Evolutionary conservation across 2,329 filamentous ascomycete genomes (phyloP), one percentile per base, ranked within the genome.

Genomic region (Nothophaeocryptopus gaeumannii): DNA sequence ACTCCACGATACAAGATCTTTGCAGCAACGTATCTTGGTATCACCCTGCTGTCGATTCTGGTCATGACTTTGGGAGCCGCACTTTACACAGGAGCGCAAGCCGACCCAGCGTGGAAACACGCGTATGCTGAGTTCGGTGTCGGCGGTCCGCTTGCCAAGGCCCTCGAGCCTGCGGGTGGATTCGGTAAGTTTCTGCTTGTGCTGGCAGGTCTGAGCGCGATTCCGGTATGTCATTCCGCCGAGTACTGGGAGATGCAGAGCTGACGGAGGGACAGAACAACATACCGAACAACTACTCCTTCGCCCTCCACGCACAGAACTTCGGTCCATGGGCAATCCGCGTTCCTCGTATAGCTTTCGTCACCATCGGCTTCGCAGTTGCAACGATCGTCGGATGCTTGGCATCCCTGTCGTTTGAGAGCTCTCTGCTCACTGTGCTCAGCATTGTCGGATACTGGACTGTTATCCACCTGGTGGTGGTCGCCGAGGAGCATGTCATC

Each of bases 251-350:
- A 34, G n/a, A 14, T 33, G n/a, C 9, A n/a, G 15, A 16, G 35
- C 47, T 45, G 34, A 50, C 37, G 12, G 10, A 2, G 15, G 13
- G 5, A 20, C 39, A 52, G 46, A 51, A 54, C 45, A 54, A 54
- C 35, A 51, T 54, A 12, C 44, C 52, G 11, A 54, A 51, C 44
- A 51, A 51, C 39, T 54, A 54, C 35, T 41, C 43, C n/a, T 54
- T 54, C 39, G 52, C 52, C 9, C 48, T 54, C 12, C 47, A 51
- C 16, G 44, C 48, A 12, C 52, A 51, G 16, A 51, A 54, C 35
- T 49, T 54, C 13, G 47, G 51, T 8, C 48, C 48, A 9, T 51
- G 48, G 48, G 52, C 52, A 11, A 45, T 47, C 33, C 30, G 31
- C 16, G 44, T 54, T 9, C 52, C 52, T 3, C 33, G 52, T 14